Evolutionary conservation across 495 filamentous ascomycete species (phyloP).

Genomic region (Tetracladium setigerum): DNA sequence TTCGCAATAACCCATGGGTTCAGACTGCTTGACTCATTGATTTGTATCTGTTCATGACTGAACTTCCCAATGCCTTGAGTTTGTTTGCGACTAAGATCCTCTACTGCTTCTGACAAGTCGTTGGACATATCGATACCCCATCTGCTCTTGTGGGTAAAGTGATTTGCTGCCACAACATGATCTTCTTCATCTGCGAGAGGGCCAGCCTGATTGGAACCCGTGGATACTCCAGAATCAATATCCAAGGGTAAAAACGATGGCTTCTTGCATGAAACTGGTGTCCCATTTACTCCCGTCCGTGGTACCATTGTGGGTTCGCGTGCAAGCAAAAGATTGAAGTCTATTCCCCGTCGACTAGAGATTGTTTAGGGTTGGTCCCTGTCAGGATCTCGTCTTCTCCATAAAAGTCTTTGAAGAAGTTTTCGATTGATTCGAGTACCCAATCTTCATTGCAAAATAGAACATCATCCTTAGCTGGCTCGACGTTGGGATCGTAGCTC

Average conservation of each 20-base stretch:
- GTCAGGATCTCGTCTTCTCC: constrained; percentile 3
- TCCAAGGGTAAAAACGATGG: not conserved
- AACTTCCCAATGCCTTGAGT: constrained; percentile 2
- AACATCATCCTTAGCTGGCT: constrained; percentile 86
- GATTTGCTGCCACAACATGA: not conserved
- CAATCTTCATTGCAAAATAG: constrained; percentile 55
- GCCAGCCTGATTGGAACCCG: not conserved
- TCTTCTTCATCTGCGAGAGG: not conserved
- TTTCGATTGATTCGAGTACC: constrained; percentile 35
- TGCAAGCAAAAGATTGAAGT: constrained; percentile 14
- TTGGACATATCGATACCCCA: constrained; percentile 32
- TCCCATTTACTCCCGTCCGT: not conserved
- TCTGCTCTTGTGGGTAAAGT: constrained; percentile 8
- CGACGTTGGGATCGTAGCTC: constrained; percentile 83
- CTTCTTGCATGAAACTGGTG: not conserved
- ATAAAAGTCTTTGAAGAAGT: constrained; percentile 36
- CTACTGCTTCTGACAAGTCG: constrained; percentile 22
- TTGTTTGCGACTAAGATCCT: constrained; percentile 11
- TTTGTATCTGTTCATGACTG: no score
- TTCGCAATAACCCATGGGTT: constrained; percentile 59
- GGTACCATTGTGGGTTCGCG: constrained; percentile 1
- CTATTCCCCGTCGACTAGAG: not conserved
- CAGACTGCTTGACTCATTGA: constrained; percentile 16
- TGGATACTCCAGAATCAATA: not conserved
- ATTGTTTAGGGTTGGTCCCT: not conserved